Percentiles rank a stretch among this genome's conserved stretches.
phyloP scores from a whole-genome alignment of 768 basidiomycete genomes.

The Boletus reticuloceps region DNA sequence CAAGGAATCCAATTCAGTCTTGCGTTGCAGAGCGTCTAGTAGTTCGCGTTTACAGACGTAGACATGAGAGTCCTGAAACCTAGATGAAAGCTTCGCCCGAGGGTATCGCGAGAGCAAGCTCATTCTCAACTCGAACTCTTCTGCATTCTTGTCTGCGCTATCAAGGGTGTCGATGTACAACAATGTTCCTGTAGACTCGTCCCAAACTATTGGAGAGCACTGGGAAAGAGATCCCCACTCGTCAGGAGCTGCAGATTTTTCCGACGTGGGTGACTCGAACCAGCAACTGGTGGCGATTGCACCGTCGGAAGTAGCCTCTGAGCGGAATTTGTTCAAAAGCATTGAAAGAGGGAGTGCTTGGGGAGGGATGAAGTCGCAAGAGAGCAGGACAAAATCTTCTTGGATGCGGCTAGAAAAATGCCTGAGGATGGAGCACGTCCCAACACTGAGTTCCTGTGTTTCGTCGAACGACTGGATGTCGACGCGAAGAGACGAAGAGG shows the following conservation, averaged over 20 bases:
- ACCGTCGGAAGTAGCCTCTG: slow-evolving; percentile 61
- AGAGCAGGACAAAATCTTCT: slow-evolving; percentile 84
- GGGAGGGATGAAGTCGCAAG: slow-evolving; percentile 89
- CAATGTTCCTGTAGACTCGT: slow-evolving; percentile 61
- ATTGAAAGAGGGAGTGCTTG: slow-evolving; percentile 63
- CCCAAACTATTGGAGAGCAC: slow-evolving; percentile 61
- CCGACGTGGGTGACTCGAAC: slow-evolving; percentile 48
- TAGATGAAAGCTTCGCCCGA: slow-evolving; percentile 61
- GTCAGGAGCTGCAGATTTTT: slow-evolving; percentile 56
- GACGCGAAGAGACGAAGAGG: slow-evolving; percentile 61
- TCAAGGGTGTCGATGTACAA: slow-evolving; percentile 73
- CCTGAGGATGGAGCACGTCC: slow-evolving; percentile 73
- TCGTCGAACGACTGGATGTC: slow-evolving; percentile 83
- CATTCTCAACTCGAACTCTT: slow-evolving; percentile 76
- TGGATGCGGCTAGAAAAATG: slow-evolving; percentile 75
- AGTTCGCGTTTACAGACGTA: slow-evolving; percentile 81
- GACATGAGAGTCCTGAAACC: slow-evolving; percentile 82
- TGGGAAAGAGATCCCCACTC: slow-evolving; percentile 60
- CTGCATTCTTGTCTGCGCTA: slow-evolving; percentile 60
- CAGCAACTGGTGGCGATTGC: slow-evolving; percentile 67
- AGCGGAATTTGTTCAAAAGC: slow-evolving; percentile 80
- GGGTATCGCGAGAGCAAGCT: slow-evolving; percentile 77
- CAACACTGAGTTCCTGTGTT: slow-evolving; percentile 58
- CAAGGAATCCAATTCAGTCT: slow-evolving; percentile 74
- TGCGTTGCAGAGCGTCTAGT: slow-evolving; percentile 67